phyloP scores from a whole-genome alignment of 176 grass and related monocot genomes.

The Rhynchospora pubera region DNA sequence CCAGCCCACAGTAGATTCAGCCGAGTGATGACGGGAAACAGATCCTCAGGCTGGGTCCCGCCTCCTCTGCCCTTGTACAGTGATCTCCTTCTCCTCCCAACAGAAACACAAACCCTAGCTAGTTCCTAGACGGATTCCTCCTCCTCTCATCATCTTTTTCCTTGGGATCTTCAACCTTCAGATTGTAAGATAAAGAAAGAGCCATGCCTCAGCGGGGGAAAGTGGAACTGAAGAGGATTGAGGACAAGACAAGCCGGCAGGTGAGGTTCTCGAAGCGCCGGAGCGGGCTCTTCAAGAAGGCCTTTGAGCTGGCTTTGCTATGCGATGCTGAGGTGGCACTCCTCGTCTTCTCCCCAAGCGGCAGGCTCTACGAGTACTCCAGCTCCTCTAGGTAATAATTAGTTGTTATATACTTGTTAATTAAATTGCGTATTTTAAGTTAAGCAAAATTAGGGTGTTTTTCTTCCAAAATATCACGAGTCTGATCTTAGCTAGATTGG shows the following conservation, averaged over 20 bases:
- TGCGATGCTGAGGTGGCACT: constrained; percentile 56
- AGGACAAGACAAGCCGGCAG: constrained; percentile 65
- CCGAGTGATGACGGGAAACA: not conserved
- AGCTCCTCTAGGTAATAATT: constrained; percentile 24
- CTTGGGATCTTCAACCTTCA: not conserved
- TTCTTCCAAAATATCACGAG: no score
- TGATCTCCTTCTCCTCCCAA: not conserved
- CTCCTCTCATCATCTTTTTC: not conserved
- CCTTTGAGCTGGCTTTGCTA: constrained; percentile 53
- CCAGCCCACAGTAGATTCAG: not conserved
- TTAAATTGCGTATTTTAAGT: no score
- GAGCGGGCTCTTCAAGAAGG: constrained; percentile 60
- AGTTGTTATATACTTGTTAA: not conserved
- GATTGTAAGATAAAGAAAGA: not conserved
- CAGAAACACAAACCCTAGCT: not conserved
- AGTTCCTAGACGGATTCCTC: not conserved
- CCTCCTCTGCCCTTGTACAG: not conserved
- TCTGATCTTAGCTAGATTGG: no score
- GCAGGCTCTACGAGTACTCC: constrained; percentile 43
- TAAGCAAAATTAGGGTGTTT: no score
- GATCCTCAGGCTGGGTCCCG: not conserved
- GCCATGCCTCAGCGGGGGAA: constrained; percentile 20
- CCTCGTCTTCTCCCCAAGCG: constrained; percentile 56
- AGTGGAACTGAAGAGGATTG: constrained; percentile 57
- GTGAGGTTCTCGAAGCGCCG: constrained; percentile 71